Evolutionary conservation across 2,329 filamentous ascomycete genomes (phyloP), one percentile per base, ranked within the genome.

Genomic region (Xylariaceae sp.): DNA sequence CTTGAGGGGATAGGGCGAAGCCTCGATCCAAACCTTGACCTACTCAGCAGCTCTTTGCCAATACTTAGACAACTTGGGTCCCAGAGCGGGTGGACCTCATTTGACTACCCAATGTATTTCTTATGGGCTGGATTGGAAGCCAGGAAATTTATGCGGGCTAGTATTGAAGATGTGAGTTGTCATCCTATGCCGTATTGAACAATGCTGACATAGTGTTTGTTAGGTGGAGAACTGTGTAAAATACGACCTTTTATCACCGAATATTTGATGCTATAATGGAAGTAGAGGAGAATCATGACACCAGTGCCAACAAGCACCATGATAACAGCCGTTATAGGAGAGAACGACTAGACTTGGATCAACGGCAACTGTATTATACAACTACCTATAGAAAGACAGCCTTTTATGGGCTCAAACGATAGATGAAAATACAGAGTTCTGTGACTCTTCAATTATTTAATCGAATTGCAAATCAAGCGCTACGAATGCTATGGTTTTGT

Each of bases 81-180:
- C 1, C 81, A 90, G 60, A 81, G 83, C 51, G 83, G 69, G 71
- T 86, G 42, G 83, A 81, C 58, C 4, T 74, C 78, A 26, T 84
- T 85, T 19, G 86, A 90, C 56, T 87, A 86, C 48, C 85, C 82
- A 33, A 93, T 97, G 85, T 69, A 96, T 52, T 82, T 89, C 55
- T 83, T 96, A 4, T 97, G 91, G 91, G 80, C 87, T 44, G 90
- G 91, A 2, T 71, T 97, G 9, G 91, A 97, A 68, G 87, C 89
- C 37, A 78, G 91, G 48, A 84, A 85, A 53, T 93, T 95, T 65
- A 76, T 96, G 66, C 88, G 95, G 66, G 88, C 88, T 34, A 95
- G 88, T 49, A 79, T 94, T 40, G 89, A 95, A 61, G 89, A 89
- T 64, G 87, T 89, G 63, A 73, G 81, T 74, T 37, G 4, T n/a